Evolutionary conservation across 169 alveolate genomes (phyloP).

Genomic region (Babesia bigemina): DNA sequence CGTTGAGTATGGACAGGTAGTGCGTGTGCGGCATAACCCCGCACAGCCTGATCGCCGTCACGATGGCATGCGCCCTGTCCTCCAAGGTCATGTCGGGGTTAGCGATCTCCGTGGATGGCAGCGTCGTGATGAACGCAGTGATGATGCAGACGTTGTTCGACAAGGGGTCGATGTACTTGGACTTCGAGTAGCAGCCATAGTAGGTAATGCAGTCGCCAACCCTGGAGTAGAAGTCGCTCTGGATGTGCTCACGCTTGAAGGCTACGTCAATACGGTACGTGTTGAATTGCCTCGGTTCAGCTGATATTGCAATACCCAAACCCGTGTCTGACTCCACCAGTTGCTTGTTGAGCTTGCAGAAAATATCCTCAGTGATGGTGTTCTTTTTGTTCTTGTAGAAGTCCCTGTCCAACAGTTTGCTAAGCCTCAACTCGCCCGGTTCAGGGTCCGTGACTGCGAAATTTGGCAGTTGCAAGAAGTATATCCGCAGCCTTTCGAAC

Average conservation of each 20-base stretch:
- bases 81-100: slow-evolving; percentile 21
- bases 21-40: slow-evolving; percentile 24
- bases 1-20: slow-evolving; percentile 22
- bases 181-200: slow-evolving; percentile 79
- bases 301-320: slow-evolving; percentile 65
- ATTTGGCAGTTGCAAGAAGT: slow-evolving; percentile 77
- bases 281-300: slow-evolving; percentile 59
- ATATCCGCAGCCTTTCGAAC: slow-evolving; percentile 77
- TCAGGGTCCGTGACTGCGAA: slow-evolving; percentile 61
- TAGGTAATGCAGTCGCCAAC: slow-evolving; percentile 79
- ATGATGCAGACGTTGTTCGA: slow-evolving; percentile 71
- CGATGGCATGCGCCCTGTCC: slow-evolving; percentile 48
- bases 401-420: slow-evolving; percentile 74
- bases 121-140: slow-evolving; percentile 61
- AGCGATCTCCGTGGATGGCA: slow-evolving; percentile 53
- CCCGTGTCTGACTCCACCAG: slow-evolving; percentile 73
- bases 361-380: slow-evolving; percentile 77
- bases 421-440: slow-evolving; percentile 73
- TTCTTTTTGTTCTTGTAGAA: slow-evolving; percentile 74
- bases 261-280: slow-evolving; percentile 78
- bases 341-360: slow-evolving; percentile 70
- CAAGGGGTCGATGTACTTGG: slow-evolving; percentile 82
- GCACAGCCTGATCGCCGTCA: slow-evolving; percentile 18
- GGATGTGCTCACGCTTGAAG: slow-evolving; percentile 75
- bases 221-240: slow-evolving; percentile 76